phyloP scores from a whole-genome alignment of 2,329 filamentous ascomycete genomes.

The Grosmannia huntii region DNA sequence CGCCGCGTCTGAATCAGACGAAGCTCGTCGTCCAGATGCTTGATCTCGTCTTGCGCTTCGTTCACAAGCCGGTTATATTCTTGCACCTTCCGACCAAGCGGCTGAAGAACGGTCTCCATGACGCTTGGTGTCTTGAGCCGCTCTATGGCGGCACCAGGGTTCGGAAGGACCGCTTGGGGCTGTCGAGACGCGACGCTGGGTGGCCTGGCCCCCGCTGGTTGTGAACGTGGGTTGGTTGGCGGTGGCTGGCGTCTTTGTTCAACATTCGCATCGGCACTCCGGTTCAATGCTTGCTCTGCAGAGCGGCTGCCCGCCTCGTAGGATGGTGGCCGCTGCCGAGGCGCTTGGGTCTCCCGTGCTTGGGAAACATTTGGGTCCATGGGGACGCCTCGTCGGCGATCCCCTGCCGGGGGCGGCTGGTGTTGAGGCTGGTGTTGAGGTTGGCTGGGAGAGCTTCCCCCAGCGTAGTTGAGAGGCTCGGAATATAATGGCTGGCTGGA shows the following conservation, averaged over 20 bases:
- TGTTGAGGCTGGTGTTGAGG: neutral
- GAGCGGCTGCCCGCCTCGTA: conserved; percentile 1
- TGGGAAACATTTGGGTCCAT: neutral
- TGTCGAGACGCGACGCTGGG: neutral
- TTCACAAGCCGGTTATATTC: conserved; percentile 1
- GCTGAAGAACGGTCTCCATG: conserved; percentile 1
- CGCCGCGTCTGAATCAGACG: neutral
- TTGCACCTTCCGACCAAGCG: neutral
- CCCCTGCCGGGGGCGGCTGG: neutral
- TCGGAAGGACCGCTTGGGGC: neutral
- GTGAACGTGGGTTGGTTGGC: neutral
- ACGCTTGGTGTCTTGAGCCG: conserved; percentile 1
- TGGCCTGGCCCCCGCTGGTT: neutral
- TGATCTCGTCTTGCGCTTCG: neutral
- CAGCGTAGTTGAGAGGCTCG: neutral
- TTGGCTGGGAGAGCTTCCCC: neutral
- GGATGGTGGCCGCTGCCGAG: neutral
- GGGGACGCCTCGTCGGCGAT: neutral
- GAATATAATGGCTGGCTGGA: neutral
- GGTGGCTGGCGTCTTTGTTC: neutral
- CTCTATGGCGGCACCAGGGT: neutral
- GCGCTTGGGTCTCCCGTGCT: neutral
- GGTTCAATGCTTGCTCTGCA: neutral
- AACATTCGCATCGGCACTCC: neutral
- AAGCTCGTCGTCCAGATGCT: neutral